These are phyloP conservation scores for Calocybe gambosa DNA, from an alignment of 1,284 basidiomycete genomes.

Conservation along the genomic window DNA sequence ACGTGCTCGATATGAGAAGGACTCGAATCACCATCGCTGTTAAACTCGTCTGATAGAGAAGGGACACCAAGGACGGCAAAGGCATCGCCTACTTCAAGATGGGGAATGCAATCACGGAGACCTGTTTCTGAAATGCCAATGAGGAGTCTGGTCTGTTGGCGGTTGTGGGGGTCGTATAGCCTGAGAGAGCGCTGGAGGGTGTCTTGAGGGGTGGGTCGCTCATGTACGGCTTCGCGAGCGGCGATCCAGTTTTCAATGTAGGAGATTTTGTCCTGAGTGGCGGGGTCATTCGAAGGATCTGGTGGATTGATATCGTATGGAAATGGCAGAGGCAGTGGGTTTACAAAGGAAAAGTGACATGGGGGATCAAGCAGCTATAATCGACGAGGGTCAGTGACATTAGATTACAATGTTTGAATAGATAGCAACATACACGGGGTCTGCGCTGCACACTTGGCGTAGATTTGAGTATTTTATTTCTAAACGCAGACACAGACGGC, in stretches of 20 bases:
- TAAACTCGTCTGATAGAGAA: constrained; percentile 33
- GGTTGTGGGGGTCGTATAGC: constrained; percentile 45
- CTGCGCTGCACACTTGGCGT: constrained; percentile 72
- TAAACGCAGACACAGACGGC: constrained; percentile 46
- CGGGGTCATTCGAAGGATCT: constrained; percentile 25
- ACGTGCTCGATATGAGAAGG: constrained; percentile 30
- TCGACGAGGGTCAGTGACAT: background rate
- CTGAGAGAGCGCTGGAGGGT: constrained; percentile 25
- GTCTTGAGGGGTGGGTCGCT: constrained; percentile 18
- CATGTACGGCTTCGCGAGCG: constrained; percentile 52
- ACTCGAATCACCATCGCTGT: constrained; percentile 22
- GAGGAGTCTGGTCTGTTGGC: constrained; percentile 58
- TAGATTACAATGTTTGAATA: background rate
- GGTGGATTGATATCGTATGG: constrained; percentile 73
- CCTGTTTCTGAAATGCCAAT: constrained; percentile 66
- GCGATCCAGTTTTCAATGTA: constrained; percentile 71
- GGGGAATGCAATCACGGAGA: constrained; percentile 74
- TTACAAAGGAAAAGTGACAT: constrained; percentile 78
- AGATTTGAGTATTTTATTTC: constrained; percentile 40
- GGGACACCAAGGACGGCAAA: constrained; percentile 57
- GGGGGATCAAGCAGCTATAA: constrained; percentile 41
- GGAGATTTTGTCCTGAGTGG: constrained; percentile 46
- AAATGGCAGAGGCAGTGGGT: constrained; percentile 80
- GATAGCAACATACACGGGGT: constrained; percentile 37
- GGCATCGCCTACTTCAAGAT: constrained; percentile 83